These are phyloP conservation scores for Cyclospora cayetanensis DNA, from an alignment of 169 alveolate species.

Conservation along the genomic window DNA sequence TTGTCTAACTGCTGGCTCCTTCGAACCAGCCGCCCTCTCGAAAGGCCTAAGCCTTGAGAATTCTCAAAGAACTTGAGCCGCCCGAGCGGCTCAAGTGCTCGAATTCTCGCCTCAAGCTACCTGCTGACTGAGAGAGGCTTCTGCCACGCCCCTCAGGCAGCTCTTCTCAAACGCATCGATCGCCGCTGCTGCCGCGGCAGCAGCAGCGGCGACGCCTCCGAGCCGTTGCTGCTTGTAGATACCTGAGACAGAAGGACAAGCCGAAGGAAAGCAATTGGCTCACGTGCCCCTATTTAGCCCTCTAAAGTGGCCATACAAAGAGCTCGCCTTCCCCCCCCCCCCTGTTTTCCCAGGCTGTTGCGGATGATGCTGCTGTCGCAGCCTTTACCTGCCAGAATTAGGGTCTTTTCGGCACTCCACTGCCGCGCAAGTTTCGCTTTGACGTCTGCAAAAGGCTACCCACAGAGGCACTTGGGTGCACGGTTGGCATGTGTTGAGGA, in stretches of 20 bases:
- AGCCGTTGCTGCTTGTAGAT: not conserved
- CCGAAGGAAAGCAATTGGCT: too few relatives aligned
- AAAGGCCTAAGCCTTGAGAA: too few relatives aligned
- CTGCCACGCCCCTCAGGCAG: not conserved
- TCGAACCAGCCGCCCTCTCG: too few relatives aligned
- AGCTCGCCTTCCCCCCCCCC: too few relatives aligned
- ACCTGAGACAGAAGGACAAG: not conserved
- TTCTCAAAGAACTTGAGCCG: too few relatives aligned
- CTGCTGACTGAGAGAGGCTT: too few relatives aligned
- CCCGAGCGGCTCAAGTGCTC: too few relatives aligned
- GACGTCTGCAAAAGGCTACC: not conserved
- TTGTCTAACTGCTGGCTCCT: too few relatives aligned
- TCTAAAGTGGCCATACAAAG: too few relatives aligned
- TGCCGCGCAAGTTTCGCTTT: not conserved
- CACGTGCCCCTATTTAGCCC: too few relatives aligned
- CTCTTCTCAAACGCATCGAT: not conserved
- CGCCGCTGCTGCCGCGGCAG: slow-evolving; percentile 3
- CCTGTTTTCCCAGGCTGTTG: not conserved
- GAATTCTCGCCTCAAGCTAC: too few relatives aligned
- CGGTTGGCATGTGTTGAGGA: not conserved
- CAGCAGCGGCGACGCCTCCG: not conserved
- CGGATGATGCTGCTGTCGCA: not conserved
- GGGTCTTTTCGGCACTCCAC: not conserved
- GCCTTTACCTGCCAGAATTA: not conserved
- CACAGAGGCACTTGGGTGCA: not conserved